Evolutionary conservation across 1,284 basidiomycete species (phyloP).

Genomic region (Rhodofomes roseus): DNA sequence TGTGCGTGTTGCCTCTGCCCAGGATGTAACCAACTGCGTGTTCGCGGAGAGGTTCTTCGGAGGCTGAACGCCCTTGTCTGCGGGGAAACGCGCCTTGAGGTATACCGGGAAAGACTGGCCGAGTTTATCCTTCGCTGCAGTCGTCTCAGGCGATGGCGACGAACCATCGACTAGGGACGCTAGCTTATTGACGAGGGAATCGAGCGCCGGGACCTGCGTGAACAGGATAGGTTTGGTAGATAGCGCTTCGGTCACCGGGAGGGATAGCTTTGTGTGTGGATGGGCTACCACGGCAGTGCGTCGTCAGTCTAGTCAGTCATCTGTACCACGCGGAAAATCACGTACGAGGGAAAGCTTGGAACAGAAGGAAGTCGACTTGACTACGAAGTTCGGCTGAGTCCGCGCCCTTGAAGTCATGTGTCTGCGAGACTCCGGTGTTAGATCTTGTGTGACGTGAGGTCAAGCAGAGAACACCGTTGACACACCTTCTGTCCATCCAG

Average conservation of each 20-base stretch:
- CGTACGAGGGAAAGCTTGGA: conserved; percentile 74
- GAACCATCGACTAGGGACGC: conserved; percentile 54
- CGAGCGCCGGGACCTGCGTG: conserved; percentile 64
- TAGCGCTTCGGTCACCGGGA: conserved; percentile 61
- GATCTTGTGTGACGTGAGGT: neutral
- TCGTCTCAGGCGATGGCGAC: conserved; percentile 30
- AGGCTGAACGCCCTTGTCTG: conserved; percentile 10
- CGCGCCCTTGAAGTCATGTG: conserved; percentile 73
- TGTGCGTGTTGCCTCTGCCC: conserved; percentile 44
- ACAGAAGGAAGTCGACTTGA: conserved; percentile 71
- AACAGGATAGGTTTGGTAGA: conserved; percentile 78
- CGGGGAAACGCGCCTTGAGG: conserved; percentile 53
- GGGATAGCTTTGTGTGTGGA: conserved; percentile 60
- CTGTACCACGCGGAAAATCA: conserved; percentile 9
- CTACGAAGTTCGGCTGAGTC: conserved; percentile 61
- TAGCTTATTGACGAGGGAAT: conserved; percentile 64
- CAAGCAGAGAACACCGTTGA: neutral
- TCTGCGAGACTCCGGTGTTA: conserved; percentile 31
- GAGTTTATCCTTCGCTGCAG: conserved; percentile 48
- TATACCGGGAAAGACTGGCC: conserved; percentile 53
- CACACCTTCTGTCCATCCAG: conserved; percentile 68
- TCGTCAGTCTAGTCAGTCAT: neutral
- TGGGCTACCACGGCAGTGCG: conserved; percentile 50
- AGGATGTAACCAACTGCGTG: conserved; percentile 35
- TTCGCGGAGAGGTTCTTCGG: conserved; percentile 21